Conservation (phyloP, 2,329 filamentous ascomycete genomes). For the Trichoderma lentiforme region DNA sequence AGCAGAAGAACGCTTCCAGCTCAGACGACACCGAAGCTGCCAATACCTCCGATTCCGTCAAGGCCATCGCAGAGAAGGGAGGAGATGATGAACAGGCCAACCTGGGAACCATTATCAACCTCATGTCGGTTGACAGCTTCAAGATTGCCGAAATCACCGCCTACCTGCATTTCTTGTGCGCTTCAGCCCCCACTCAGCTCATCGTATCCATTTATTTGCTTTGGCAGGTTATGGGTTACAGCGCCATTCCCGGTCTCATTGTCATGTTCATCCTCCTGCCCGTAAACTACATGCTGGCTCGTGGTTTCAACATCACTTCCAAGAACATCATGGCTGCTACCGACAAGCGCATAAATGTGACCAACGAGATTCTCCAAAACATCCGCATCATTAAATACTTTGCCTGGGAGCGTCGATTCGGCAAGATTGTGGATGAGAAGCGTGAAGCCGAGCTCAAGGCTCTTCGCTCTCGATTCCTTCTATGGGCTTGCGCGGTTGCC, state of each 20-base stretch:
- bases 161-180: slow-evolving; percentile 94
- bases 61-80: slow-evolving; percentile 37
- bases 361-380: slow-evolving; percentile 94
- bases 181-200: slow-evolving; percentile 84
- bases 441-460: slow-evolving; percentile 73
- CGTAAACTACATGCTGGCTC: slow-evolving; percentile 84
- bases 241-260: slow-evolving; percentile 87
- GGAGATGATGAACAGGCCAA: slow-evolving; percentile 72
- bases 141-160: slow-evolving; percentile 94
- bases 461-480: slow-evolving; percentile 76
- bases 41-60: slow-evolving; percentile 31
- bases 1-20: slow-evolving; percentile 42
- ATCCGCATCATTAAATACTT: slow-evolving; percentile 99
- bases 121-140: slow-evolving; percentile 99
- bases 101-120: slow-evolving; percentile 95
- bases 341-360: slow-evolving; percentile 92
- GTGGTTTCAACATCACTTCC: slow-evolving; percentile 79
- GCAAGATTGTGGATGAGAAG: slow-evolving; percentile 84
- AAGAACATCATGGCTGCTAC: slow-evolving; percentile 90
- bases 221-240: slow-evolving; percentile 86
- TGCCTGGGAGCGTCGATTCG: slow-evolving; percentile 93
- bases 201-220: slow-evolving; percentile 75
- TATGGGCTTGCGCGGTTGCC: slow-evolving; percentile 89
- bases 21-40: slow-evolving; percentile 34
- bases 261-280: slow-evolving; percentile 88